Conservation (phyloP, 2,329 filamentous ascomycete species). For the Fusarium temperatum region DNA sequence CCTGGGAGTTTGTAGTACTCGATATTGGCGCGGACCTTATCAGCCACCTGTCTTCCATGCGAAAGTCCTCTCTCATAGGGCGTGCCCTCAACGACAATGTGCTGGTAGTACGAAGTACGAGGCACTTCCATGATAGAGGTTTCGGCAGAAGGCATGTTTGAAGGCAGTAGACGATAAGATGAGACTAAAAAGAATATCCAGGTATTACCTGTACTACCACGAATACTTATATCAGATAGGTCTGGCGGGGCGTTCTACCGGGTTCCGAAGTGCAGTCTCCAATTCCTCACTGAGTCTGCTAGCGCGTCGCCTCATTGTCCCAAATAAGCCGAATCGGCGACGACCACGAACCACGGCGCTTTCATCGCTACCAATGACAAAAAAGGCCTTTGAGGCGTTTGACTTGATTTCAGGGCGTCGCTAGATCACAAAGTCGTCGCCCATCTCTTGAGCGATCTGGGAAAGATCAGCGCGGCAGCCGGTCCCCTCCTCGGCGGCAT, state of each 20-base stretch:
- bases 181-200: neutral
- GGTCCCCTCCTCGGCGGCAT: neutral
- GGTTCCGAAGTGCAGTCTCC: neutral
- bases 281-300: neutral
- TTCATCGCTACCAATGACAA: no score
- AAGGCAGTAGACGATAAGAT: neutral
- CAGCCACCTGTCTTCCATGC: neutral
- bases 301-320: neutral
- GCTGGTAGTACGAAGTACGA: neutral
- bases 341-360: no score
- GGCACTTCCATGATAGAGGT: neutral
- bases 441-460: neutral
- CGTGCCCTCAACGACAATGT: neutral
- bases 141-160: neutral
- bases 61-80: neutral
- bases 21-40: neutral
- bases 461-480: neutral
- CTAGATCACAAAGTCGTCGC: neutral
- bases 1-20: neutral
- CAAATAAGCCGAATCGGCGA: no score
- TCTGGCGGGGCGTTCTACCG: neutral
- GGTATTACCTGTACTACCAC: accelerated
- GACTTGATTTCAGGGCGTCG: no score
- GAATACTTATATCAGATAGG: neutral
- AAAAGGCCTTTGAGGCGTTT: no score